Evolutionary conservation across 73 alveolate species (phyloP).

Genomic region (Paramecium pentaurelia): DNA sequence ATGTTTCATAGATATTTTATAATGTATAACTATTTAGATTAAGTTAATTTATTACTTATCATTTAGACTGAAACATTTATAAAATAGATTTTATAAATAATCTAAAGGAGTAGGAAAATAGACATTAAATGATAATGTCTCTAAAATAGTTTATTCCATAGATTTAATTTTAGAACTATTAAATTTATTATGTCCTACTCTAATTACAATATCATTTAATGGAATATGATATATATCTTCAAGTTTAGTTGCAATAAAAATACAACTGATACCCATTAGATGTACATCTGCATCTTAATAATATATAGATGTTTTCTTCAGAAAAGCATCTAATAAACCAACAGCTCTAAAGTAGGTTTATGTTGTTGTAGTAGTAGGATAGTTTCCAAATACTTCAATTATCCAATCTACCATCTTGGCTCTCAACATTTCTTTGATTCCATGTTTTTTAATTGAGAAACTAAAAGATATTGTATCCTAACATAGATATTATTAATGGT

Average conservation of each 20-base stretch:
- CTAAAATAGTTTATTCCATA: not conserved
- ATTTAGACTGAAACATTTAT: not conserved
- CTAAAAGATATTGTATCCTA: not conserved
- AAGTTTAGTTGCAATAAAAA: slow-evolving; percentile 82
- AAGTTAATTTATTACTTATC: not conserved
- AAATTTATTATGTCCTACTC: slow-evolving; percentile 53
- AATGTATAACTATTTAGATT: not conserved
- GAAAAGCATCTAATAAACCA: slow-evolving; percentile 77
- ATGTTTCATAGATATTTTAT: not conserved
- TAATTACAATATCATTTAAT: slow-evolving; percentile 8
- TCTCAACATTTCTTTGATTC: slow-evolving; percentile 68
- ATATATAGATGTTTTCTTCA: slow-evolving; percentile 47
- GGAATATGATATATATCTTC: slow-evolving; percentile 74
- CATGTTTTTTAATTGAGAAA: slow-evolving; percentile 60
- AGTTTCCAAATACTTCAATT: slow-evolving; percentile 86
- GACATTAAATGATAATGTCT: not conserved
- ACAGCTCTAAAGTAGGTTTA: slow-evolving; percentile 87
- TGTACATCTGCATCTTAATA: slow-evolving; percentile 56
- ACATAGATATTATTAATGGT: not conserved
- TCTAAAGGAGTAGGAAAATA: not conserved
- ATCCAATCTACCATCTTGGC: slow-evolving; percentile 95
- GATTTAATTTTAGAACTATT: not conserved
- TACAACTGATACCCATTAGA: slow-evolving; percentile 79
- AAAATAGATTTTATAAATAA: not conserved
- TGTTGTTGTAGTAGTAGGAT: slow-evolving; percentile 59